Evolutionary conservation across 2,329 filamentous ascomycete species (phyloP), one percentile per base, ranked within the genome.

Genomic region (Microthyrium microscopicum): DNA sequence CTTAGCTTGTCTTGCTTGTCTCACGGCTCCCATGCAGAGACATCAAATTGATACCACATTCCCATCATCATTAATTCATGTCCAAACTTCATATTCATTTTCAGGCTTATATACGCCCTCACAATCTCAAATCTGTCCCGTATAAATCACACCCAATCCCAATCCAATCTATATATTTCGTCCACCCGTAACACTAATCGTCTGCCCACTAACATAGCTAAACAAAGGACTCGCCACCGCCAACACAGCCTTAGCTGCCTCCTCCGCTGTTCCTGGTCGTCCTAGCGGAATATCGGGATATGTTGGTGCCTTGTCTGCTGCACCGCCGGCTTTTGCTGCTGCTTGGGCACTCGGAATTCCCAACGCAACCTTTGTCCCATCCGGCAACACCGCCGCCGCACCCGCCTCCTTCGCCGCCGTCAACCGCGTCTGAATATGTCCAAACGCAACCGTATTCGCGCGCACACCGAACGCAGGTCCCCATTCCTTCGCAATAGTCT

Each of bases 401-500:
- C 83, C 83, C 13, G 73, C 70, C 55, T 92, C 84, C 63, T 91
- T 92, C 5, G 79, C 77, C 8, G 73, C 77, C 8, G 84, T 92
- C 44, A 92, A 56, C 3, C 84, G 63, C 0, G 84, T 92, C 44
- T 71, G 59, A 43, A 92, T 87, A 50, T 77, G 70, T 0, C 84
- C 84, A 46, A 91, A 92, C 4, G 82, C 82, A 33, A 92, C 64
- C 3, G 81, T 83, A 55, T 92, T 92, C 26, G 75, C 69, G 38
- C 83, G 65, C 5, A 92, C 83, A 33, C 82, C 83, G 46, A 85
- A 92, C 24, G 64, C 55, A 0, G 80, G 82, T 1, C 83, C 83
- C 84, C 83, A 92, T 61, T 93, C 64, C 60, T 92, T 91, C 3
- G 83, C 82, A 49, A 92, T 82, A 2, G 82, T 84, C 61, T 89